phyloP scores from a whole-genome alignment of 2,329 filamentous ascomycete genomes.

The Pochonia chlamydosporia region DNA sequence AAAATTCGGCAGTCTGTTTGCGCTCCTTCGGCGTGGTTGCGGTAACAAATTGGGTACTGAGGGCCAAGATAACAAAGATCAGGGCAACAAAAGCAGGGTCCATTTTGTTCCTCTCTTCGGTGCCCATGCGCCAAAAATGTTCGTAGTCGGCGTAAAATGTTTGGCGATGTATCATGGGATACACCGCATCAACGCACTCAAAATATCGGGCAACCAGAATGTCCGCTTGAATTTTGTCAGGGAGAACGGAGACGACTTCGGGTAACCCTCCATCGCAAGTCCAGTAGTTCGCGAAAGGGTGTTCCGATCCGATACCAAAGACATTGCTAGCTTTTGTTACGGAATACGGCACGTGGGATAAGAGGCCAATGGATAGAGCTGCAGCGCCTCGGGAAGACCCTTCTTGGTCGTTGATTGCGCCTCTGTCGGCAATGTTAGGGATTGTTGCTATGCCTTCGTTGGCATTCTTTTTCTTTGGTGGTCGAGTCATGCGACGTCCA shows the following conservation, averaged over 20 bases:
- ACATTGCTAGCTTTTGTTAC: conserved; percentile 67
- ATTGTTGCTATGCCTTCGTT: conserved; percentile 33
- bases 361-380: conserved; percentile 52
- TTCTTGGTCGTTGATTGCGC: conserved; percentile 38
- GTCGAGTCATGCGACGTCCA: conserved; percentile 50
- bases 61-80: conserved; percentile 70
- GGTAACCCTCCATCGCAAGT: conserved; percentile 69
- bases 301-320: conserved; percentile 73
- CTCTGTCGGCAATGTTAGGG: conserved; percentile 52
- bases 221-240: conserved; percentile 70
- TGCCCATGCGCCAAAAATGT: conserved; percentile 63
- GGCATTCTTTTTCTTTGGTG: conserved; percentile 47
- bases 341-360: conserved; percentile 70
- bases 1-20: conserved; percentile 75
- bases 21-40: conserved; percentile 52
- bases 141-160: conserved; percentile 75
- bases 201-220: conserved; percentile 60
- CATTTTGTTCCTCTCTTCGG: conserved; percentile 49
- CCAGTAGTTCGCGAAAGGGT: conserved; percentile 82
- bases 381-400: conserved; percentile 43
- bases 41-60: conserved; percentile 73
- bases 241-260: conserved; percentile 70
- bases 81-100: conserved; percentile 68
- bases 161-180: conserved; percentile 72
- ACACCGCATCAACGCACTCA: conserved; percentile 71